Base-by-base conservation (phyloP, 495 filamentous ascomycete genomes). In the Talaromyces proteolyticus region DNA sequence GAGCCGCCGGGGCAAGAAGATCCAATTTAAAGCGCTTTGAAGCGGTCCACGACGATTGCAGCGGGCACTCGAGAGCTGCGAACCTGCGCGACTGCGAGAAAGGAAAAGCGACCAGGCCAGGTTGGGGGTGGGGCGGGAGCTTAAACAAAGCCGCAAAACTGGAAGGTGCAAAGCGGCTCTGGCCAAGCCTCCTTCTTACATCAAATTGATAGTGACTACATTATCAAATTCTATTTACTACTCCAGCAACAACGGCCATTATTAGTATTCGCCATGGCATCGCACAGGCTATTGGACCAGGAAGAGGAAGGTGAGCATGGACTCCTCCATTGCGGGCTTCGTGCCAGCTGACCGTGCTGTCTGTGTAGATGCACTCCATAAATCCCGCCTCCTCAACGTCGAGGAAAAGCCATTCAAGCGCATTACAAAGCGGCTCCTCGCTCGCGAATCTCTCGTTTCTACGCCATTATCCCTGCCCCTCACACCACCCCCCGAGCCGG, bases 331-430 rank as follows among this genome's bases (percentile, higher is more conserved):
- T 22, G 16, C n/a, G 8, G 11, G 14, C 29, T 47, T 25, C 5
- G 3, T 20, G 37, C 44, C 36, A 51, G 50, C 46, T 47, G 20
- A 6, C 4, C 29, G n/a, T n/a, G n/a, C n/a, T n/a, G n/a, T 26
- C 6, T 6, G 36, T 48, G 26, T 57, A 83, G 91, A 94, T 65
- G 81, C 88, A 39, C 84, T 96, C 22, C 91, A 96, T 76, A 94
- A 91, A 62, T 77, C 81, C 29, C 93, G 93, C 20, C 88, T 96
- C 19, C 79, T 97, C 26, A 85, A 84, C 56, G 86, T 96, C 55
- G 93, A 98, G 76, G 87, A 94, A 60, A 90, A 89, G 46, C 89
- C 90, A 3, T 96, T 92, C 79, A 87, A 88, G 64, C 88, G 92
- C 44, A 80, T 98, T 45, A 84, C 86, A 8, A 89, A 89, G 68